These are phyloP conservation scores for Claviceps fusiformis DNA, from an alignment of 2,329 filamentous ascomycete species.

Conservation along the genomic window DNA sequence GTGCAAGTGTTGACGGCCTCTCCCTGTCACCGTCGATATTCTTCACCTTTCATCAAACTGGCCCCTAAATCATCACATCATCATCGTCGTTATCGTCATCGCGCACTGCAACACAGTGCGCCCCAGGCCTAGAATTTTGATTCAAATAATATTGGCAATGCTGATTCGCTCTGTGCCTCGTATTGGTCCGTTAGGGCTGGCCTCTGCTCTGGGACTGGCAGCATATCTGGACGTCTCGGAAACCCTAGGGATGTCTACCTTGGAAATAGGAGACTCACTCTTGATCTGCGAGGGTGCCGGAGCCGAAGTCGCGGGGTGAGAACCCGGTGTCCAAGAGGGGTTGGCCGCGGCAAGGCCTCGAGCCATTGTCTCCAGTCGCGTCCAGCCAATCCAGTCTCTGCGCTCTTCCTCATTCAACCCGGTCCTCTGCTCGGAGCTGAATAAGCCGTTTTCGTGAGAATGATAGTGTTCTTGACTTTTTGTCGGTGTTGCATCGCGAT, in stretches of 20 bases:
- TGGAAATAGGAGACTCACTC: slow-evolving; percentile 17
- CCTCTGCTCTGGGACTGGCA: slow-evolving; percentile 14
- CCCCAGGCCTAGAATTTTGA: background rate
- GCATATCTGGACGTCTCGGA: slow-evolving; percentile 18
- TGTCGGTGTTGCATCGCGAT: slow-evolving; percentile 26
- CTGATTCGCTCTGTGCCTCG: slow-evolving; percentile 20
- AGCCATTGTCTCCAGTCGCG: slow-evolving; percentile 45
- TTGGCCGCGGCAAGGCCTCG: slow-evolving; percentile 18
- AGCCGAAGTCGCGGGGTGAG: slow-evolving; percentile 15
- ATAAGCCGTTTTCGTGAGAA: slow-evolving; percentile 23
- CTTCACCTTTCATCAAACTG: background rate
- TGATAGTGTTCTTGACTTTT: slow-evolving; percentile 9
- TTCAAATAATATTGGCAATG: slow-evolving; percentile 26
- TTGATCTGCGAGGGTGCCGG: slow-evolving; percentile 22
- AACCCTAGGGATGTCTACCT: slow-evolving; percentile 16
- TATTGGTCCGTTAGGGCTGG: slow-evolving; percentile 15
- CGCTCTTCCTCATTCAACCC: slow-evolving; percentile 42
- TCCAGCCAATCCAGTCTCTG: slow-evolving; percentile 71
- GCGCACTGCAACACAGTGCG: background rate
- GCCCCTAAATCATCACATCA: background rate
- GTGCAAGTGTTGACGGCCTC: background rate
- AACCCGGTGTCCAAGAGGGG: slow-evolving; percentile 18
- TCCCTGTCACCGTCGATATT: background rate
- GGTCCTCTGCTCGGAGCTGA: slow-evolving; percentile 33
- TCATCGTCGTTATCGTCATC: background rate